Percentiles rank a stretch among this genome's conserved stretches.
Evolutionary conservation across 352 stramenopile genomes (phyloP).

Genomic region (Plasmopara muralis): DNA sequence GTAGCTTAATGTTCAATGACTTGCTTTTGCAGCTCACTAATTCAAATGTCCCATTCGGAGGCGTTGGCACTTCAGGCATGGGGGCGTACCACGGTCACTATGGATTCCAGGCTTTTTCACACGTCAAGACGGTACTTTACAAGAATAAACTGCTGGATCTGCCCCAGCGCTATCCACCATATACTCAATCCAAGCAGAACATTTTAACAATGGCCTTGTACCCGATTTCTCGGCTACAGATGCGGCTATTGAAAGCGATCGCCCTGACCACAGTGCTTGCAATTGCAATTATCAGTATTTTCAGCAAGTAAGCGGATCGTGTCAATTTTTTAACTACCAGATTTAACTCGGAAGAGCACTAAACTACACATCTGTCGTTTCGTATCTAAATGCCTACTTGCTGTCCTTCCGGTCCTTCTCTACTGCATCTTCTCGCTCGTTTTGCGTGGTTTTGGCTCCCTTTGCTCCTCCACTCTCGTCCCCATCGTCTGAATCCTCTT

Average conservation of each 20-base stretch:
- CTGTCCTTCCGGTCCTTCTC: conserved; percentile 13
- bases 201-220: conserved; percentile 39
- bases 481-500: conserved; percentile 16
- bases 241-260: conserved; percentile 29
- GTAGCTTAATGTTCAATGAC: conserved; percentile 77
- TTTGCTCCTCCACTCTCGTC: conserved; percentile 20
- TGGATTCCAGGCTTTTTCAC: conserved; percentile 75
- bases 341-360: no score
- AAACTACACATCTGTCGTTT: no score
- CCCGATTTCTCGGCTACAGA: conserved; percentile 38
- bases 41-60: conserved; percentile 66
- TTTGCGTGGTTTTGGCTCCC: conserved; percentile 15
- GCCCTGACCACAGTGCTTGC: conserved; percentile 23
- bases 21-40: conserved; percentile 66
- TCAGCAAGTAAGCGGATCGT: conserved; percentile 6
- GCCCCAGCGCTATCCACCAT: conserved; percentile 49
- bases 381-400: conserved; percentile 7
- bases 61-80: conserved; percentile 69
- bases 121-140: conserved; percentile 59
- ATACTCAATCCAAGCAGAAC: conserved; percentile 26
- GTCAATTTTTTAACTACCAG: not conserved
- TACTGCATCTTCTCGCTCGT: conserved; percentile 15
- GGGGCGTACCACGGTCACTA: conserved; percentile 78
- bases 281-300: conserved; percentile 25
- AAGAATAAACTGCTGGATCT: conserved; percentile 56